Evolutionary conservation across 2,329 filamentous ascomycete species (phyloP).

Genomic region (Botrytis paeoniae): DNA sequence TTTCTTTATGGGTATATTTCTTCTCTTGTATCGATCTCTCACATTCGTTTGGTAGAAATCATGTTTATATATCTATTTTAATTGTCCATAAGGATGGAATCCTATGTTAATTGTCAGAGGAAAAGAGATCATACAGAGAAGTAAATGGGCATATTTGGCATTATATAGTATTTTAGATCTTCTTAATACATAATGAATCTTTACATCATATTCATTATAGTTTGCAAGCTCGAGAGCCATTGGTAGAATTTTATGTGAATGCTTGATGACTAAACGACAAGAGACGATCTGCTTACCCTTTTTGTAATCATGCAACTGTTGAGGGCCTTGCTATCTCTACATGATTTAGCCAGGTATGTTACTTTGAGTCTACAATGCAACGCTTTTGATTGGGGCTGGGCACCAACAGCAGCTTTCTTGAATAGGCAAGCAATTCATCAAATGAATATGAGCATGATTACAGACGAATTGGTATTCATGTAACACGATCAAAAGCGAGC

Average conservation of each 20-base stretch:
- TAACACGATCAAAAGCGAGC: constrained; percentile 24
- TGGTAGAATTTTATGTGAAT: background rate
- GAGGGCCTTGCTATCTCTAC: background rate
- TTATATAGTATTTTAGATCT: background rate
- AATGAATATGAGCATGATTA: background rate
- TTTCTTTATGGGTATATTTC: background rate
- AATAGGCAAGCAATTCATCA: constrained; percentile 5
- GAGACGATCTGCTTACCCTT: background rate
- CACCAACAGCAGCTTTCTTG: background rate
- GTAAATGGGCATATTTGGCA: background rate
- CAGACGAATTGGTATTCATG: accelerated
- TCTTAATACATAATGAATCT: background rate
- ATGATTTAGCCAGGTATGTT: background rate
- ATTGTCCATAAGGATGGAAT: background rate
- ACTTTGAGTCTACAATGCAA: background rate
- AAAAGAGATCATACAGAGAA: background rate
- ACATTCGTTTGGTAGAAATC: background rate
- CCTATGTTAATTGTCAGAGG: background rate
- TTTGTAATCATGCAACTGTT: background rate
- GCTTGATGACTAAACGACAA: background rate
- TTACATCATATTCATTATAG: background rate
- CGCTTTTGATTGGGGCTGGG: constrained; percentile 26
- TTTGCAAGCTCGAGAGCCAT: background rate
- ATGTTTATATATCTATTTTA: background rate
- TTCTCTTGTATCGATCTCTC: background rate